Percentiles rank a stretch among this genome's conserved stretches.
phyloP scores from a whole-genome alignment of 2,329 filamentous ascomycete species.

The Shiraia sp. region DNA sequence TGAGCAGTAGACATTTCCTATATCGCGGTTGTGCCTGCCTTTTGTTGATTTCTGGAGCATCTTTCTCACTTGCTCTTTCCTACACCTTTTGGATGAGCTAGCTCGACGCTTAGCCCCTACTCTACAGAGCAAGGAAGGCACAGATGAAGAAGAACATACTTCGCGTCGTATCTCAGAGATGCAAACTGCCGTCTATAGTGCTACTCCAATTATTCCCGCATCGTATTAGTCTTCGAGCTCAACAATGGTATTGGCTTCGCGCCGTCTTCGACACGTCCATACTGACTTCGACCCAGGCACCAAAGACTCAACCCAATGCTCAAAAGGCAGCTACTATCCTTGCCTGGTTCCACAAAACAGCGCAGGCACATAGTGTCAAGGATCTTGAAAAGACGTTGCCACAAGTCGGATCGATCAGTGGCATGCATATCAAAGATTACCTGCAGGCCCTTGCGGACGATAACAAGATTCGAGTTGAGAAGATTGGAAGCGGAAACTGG shows the following conservation, averaged over 20 bases:
- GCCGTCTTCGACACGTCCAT: background rate
- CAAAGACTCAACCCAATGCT: slow-evolving; percentile 60
- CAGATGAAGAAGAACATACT: too few relatives aligned
- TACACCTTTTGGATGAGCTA: too few relatives aligned
- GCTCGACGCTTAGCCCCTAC: too few relatives aligned
- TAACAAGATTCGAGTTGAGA: slow-evolving; percentile 65
- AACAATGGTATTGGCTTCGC: slow-evolving; percentile 9
- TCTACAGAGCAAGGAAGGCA: too few relatives aligned
- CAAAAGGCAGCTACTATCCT: slow-evolving; percentile 63
- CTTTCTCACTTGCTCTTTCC: too few relatives aligned
- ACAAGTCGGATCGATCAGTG: slow-evolving; percentile 64
- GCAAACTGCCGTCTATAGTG: too few relatives aligned
- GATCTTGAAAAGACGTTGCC: slow-evolving; percentile 69
- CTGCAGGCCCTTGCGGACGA: slow-evolving; percentile 66
- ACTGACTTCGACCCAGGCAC: slow-evolving; percentile 44
- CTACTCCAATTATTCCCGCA: too few relatives aligned
- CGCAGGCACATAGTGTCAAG: slow-evolving; percentile 67
- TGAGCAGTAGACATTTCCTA: too few relatives aligned
- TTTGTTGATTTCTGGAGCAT: too few relatives aligned
- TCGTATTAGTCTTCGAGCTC: too few relatives aligned
- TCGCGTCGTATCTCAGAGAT: too few relatives aligned
- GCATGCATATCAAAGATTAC: slow-evolving; percentile 70
- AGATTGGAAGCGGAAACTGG: slow-evolving; percentile 73
- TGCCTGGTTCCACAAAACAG: slow-evolving; percentile 62
- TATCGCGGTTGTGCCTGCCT: too few relatives aligned